phyloP scores from a whole-genome alignment of 805 yeast species.

The Kazachstania viticola region DNA sequence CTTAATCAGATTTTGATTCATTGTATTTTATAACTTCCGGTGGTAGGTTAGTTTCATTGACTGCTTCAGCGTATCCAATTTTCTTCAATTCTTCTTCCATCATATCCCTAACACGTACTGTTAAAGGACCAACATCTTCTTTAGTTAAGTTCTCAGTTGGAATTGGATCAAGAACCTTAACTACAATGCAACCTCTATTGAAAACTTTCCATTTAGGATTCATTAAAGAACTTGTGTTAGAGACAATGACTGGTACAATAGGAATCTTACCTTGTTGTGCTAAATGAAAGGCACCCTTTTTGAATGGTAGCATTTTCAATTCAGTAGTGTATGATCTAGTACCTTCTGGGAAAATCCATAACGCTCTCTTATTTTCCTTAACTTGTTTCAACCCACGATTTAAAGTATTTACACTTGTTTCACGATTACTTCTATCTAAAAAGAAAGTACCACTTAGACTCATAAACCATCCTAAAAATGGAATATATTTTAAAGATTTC shows the following conservation, averaged over 20 bases:
- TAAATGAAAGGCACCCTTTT: constrained; percentile 96
- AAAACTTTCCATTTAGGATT: constrained; percentile 51
- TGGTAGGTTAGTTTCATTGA: constrained; percentile 22
- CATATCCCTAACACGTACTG: constrained; percentile 40
- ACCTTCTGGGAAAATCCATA: constrained; percentile 95
- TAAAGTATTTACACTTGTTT: constrained; percentile 65
- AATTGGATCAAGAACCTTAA: constrained; percentile 76
- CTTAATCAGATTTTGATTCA: too few species aligned
- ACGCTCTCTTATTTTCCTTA: constrained; percentile 52
- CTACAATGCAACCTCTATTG: constrained; percentile 61
- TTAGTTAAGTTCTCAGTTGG: constrained; percentile 56
- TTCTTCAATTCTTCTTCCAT: constrained; percentile 38
- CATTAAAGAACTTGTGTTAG: constrained; percentile 71
- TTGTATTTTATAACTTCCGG: constrained; percentile 5
- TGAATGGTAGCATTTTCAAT: constrained; percentile 72
- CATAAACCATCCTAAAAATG: constrained; percentile 97
- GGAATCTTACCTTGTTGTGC: constrained; percentile 91
- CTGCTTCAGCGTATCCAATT: constrained; percentile 31
- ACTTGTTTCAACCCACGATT: constrained; percentile 54
- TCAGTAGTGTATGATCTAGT: constrained; percentile 71
- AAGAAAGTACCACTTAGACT: constrained; percentile 80
- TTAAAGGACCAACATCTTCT: constrained; percentile 56
- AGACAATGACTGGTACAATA: constrained; percentile 75
- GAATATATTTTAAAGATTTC: constrained; percentile 68
- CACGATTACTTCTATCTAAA: constrained; percentile 69